Base-by-base conservation (phyloP, 129 eudicot genomes). In the Pulicaria dysenterica region DNA sequence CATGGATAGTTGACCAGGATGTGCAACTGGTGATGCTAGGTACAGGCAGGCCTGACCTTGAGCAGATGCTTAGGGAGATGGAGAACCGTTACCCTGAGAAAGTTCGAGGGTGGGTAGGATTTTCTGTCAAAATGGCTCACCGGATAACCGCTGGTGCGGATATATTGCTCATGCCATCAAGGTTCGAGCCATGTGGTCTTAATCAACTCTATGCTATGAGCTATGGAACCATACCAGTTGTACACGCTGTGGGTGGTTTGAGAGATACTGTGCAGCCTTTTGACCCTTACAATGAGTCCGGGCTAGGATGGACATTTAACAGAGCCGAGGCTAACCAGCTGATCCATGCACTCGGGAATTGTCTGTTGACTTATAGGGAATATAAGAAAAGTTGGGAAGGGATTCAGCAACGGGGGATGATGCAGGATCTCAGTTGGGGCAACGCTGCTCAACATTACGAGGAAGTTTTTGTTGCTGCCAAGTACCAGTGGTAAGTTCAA, bases 141-240 rank as follows among this genome's bases (percentile, higher is more conserved):
- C 79, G 93, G 43, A 93, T 93, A 60, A 93, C 98, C 0, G 98
- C 98, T 38, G 96, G 98, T 4, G 95, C 84, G 14, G 98, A 93
- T 67, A 79, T 93, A 14, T 78, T 93, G 51, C 81, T 93, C 49
- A 93, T 93, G 98, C 96, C 98, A 5, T 93, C 98, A 39, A 80
- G 96, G 53, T 93, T 93, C 36, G 98, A 93, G 79, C 98, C 98
- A 0, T 93, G 98, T 81, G 98, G 98, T 56, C 87, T 93, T 67
- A 93, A 93, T 71, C 98, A 93, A 77, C 85, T 93, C 0, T 93
- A 93, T 70, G 98, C 98, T 2, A 93, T 93, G 98, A 49, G 49
- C 9, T 93, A 90, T 16, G 96, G 96, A 58, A 93, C 98, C 14
- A 5, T 93, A 63, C 98, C 98, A 0, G 96, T 93, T 43, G 98